A percentile compares a stretch with the other conserved stretches of the same genome.
phyloP scores from a whole-genome alignment of 441 rosid species.

The California macrophylla region DNA sequence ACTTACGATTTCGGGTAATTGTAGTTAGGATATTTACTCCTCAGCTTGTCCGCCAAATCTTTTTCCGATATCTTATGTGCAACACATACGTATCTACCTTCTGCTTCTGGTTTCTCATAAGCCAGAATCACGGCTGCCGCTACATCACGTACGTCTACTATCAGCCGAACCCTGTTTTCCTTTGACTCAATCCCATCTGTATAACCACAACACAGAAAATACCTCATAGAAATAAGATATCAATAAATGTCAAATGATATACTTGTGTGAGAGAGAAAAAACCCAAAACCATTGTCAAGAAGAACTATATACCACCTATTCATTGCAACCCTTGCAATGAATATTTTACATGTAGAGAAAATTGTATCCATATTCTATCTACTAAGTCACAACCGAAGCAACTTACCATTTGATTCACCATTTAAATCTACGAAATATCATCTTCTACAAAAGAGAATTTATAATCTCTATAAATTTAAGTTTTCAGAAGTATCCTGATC shows the following conservation, averaged over 20 bases:
- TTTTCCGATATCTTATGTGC: constrained; percentile 26
- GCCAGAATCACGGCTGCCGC: constrained; percentile 55
- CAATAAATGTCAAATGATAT: neutral
- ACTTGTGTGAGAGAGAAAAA: neutral
- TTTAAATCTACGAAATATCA: too few relatives aligned
- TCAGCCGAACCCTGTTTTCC: constrained; percentile 27
- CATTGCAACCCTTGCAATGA: neutral
- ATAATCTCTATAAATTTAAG: too few relatives aligned
- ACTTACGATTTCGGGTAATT: constrained; percentile 50
- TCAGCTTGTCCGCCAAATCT: constrained; percentile 42
- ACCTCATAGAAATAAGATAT: neutral
- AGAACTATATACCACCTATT: neutral
- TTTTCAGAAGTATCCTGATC: too few relatives aligned
- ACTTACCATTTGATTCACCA: too few relatives aligned
- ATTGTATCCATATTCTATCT: too few relatives aligned
- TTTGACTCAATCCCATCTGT: constrained; percentile 42
- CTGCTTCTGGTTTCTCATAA: constrained; percentile 60
- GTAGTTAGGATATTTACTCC: constrained; percentile 44
- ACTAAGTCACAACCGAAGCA: too few relatives aligned
- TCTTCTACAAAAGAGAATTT: neutral
- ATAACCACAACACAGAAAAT: constrained; percentile 6
- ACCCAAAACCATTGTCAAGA: neutral
- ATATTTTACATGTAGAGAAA: too few relatives aligned
- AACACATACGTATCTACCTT: constrained; percentile 66
- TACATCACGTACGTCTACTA: constrained; percentile 75